Conservation (phyloP, 2,329 filamentous ascomycete genomes). For the Tolypocladium nubicola region DNA sequence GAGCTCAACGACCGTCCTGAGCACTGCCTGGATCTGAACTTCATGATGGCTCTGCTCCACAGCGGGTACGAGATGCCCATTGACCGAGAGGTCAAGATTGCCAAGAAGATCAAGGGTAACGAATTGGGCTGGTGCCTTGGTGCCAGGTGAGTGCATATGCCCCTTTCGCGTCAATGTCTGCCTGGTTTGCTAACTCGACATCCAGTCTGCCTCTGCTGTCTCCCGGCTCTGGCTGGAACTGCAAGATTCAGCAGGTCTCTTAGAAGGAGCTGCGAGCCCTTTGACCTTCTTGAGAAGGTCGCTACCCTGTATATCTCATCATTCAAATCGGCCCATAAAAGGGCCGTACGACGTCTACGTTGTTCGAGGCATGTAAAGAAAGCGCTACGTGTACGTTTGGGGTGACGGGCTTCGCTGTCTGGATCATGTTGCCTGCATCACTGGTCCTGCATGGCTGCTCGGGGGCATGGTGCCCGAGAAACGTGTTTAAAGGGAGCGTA, state of each 20-base stretch:
- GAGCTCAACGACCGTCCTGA: constrained; percentile 79
- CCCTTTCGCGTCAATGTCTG: background rate
- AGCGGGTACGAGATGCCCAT: constrained; percentile 98
- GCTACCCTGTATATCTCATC: background rate
- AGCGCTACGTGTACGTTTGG: background rate
- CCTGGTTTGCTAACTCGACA: constrained; percentile 7
- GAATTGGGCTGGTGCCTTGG: constrained; percentile 97
- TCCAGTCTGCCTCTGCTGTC: constrained; percentile 71
- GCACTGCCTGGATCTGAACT: constrained; percentile 90
- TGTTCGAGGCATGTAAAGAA: background rate
- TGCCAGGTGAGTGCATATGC: constrained; percentile 60
- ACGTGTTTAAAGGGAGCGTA: background rate
- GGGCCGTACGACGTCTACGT: background rate
- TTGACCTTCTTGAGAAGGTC: background rate
- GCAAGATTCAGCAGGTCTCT: constrained; percentile 68
- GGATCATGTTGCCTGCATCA: background rate
- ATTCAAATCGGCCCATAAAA: background rate
- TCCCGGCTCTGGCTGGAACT: constrained; percentile 79
- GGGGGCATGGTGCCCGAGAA: background rate
- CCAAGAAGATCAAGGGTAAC: constrained; percentile 97
- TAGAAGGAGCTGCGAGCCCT: constrained; percentile 23
- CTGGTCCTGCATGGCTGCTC: background rate
- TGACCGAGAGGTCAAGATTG: constrained; percentile 90
- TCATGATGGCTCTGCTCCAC: constrained; percentile 87
- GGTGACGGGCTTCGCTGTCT: background rate